These are phyloP conservation scores for Lasiosphaeria ovina DNA, from an alignment of 495 filamentous ascomycete genomes.

Conservation along the genomic window DNA sequence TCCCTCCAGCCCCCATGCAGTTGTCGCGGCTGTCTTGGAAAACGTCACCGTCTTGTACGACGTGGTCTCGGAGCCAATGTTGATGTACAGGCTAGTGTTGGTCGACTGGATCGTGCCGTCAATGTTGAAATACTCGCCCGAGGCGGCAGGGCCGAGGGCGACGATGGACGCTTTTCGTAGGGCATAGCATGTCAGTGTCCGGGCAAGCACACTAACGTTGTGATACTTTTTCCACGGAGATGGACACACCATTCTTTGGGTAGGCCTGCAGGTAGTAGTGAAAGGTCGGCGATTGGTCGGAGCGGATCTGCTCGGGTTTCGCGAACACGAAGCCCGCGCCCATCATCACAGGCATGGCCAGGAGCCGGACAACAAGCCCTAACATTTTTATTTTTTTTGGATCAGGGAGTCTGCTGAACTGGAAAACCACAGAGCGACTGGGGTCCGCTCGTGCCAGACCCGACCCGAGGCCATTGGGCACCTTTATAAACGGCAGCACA, in stretches of 20 bases:
- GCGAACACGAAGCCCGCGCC: constrained; percentile 15
- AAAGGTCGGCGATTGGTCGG: constrained; percentile 41
- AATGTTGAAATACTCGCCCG: constrained; percentile 46
- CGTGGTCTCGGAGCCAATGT: constrained; percentile 41
- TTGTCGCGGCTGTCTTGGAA: constrained; percentile 33
- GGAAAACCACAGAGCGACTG: not conserved
- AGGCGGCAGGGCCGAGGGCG: constrained; percentile 47
- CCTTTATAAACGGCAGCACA: not conserved
- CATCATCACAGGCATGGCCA: constrained; percentile 2
- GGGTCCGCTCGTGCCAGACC: not conserved
- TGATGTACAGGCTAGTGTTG: constrained; percentile 45
- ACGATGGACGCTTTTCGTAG: constrained; percentile 32
- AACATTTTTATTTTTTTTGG: not conserved
- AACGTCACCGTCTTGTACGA: constrained; percentile 50
- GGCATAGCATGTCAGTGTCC: too few relatives aligned
- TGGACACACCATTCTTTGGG: constrained; percentile 32
- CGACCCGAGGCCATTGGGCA: not conserved
- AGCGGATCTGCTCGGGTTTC: constrained; percentile 46
- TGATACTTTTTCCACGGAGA: too few relatives aligned
- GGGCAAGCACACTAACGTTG: not conserved
- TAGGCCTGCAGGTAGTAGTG: constrained; percentile 46
- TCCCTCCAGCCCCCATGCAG: constrained; percentile 51
- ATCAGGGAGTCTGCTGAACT: not conserved
- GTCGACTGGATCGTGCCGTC: constrained; percentile 46
- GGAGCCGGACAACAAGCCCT: constrained; percentile 5